Evolutionary conservation across 164 flowering plant genomes (phyloP).

Genomic region (Saururus chinensis): DNA sequence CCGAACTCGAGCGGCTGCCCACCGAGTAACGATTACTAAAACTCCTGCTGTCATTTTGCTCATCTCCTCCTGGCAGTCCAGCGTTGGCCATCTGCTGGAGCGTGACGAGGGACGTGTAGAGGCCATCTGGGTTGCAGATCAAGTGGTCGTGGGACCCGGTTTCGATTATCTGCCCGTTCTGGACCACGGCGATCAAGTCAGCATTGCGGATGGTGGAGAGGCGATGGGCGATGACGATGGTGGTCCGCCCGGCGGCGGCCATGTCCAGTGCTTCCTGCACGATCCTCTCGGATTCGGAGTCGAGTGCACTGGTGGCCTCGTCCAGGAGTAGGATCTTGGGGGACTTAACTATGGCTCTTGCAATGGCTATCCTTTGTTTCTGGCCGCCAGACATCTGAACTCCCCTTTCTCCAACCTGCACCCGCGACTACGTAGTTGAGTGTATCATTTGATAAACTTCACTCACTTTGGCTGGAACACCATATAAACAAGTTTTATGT

Average conservation of each 20-base stretch:
- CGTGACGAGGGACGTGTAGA: conserved; percentile 28
- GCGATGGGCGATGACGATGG: conserved; percentile 40
- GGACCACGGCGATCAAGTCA: conserved; percentile 29
- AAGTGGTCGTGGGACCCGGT: conserved; percentile 35
- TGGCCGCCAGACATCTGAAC: conserved; percentile 50
- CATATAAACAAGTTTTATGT: no score
- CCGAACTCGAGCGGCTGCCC: background rate
- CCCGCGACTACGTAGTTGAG: no score
- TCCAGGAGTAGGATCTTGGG: conserved; percentile 47
- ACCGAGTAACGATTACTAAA: background rate
- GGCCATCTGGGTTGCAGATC: conserved; percentile 12
- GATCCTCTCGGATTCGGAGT: conserved; percentile 31
- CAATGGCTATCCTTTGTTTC: conserved; percentile 49
- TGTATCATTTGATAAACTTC: no score
- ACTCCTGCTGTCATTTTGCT: background rate
- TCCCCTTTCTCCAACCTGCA: conserved; percentile 43
- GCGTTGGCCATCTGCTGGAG: conserved; percentile 17
- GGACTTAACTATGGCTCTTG: conserved; percentile 37
- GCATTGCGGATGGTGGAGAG: conserved; percentile 38
- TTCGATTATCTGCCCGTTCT: conserved; percentile 33
- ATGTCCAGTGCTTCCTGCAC: conserved; percentile 44
- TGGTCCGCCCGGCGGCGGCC: conserved; percentile 34
- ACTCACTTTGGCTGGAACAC: background rate
- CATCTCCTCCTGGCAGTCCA: background rate
- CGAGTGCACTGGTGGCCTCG: conserved; percentile 56